phyloP scores from a whole-genome alignment of 73 alveolate species.

The Symbiodinium pilosum region DNA sequence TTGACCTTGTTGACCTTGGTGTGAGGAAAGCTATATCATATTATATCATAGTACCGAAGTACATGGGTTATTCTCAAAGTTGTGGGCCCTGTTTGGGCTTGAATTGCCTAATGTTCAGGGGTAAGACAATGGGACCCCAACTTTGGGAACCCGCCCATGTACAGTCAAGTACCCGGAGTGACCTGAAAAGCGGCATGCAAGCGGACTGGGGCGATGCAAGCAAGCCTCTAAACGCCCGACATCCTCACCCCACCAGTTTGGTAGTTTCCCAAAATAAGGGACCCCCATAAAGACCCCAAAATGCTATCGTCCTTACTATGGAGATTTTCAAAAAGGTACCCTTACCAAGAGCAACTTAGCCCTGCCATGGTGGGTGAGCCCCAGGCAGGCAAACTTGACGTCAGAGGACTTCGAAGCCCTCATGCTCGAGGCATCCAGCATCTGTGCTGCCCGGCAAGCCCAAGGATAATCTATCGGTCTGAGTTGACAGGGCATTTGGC shows the following conservation, averaged over 20 bases:
- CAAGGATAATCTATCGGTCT: neutral
- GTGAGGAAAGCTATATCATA: neutral
- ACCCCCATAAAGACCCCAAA: too few relatives aligned
- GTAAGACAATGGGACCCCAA: neutral
- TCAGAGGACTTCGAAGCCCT: neutral
- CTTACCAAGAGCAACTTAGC: neutral
- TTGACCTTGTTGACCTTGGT: neutral
- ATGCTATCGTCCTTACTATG: too few relatives aligned
- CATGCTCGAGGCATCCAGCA: neutral
- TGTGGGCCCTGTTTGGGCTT: neutral
- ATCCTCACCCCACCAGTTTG: too few relatives aligned
- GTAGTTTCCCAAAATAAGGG: too few relatives aligned
- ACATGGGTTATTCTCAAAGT: neutral
- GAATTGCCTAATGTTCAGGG: neutral
- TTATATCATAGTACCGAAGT: neutral
- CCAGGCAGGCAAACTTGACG: slow-evolving; percentile 1
- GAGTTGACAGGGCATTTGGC: neutral
- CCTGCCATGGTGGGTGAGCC: neutral
- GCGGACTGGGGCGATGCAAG: too few relatives aligned
- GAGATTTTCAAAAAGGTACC: too few relatives aligned
- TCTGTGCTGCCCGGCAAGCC: neutral
- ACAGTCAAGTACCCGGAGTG: neutral
- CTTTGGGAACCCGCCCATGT: neutral
- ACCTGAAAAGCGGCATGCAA: neutral
- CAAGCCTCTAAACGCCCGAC: too few relatives aligned